Evolutionary conservation across 352 stramenopile genomes (phyloP), one percentile per base, ranked within the genome.

Genomic region (Globisporangium parvum): DNA sequence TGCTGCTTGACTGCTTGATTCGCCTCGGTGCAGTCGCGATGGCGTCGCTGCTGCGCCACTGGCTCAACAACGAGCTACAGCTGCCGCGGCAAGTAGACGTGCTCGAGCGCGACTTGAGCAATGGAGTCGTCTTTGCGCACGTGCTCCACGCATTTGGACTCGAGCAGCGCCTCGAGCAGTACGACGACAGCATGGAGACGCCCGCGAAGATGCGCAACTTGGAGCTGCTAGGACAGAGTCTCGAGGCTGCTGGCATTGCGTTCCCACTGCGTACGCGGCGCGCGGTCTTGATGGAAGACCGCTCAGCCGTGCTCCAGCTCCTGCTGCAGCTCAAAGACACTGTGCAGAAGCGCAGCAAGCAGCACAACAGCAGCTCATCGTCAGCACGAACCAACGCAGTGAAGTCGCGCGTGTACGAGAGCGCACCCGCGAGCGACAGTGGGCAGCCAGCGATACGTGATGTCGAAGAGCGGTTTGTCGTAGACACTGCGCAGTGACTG

Each of bases 211-310:
- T 88, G 8, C 59, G 67, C 20, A 89, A 91, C 57, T 73, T 89
- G 59, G 81, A 91, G 59, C 60, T 72, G 10, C 57, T 89, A 0
- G 71, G 57, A 1, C 46, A 61, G 3, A 79, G 65, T 11, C 65
- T 91, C 21, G 67, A 66, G 24, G 50, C 50, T 23, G 52, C 75
- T 3, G 64, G 70, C 8, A 23, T 88, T 31, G 57, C 70, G n/a
- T 71, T 89, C 20, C 60, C 72, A 1, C 28, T 83, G 11, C 69
- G 61, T 2, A 69, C 65, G 21, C 73, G 71, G 42, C 71, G 81
- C 1, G 60, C 66, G 23, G 77, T 91, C 35, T 70, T 91, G 58
- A 89, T 87, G 73, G 77, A 89, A 40, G 70, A 87, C 40, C 70
- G 74, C 10, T 70, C 70, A 6, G 62, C 59, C 11, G 67, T 85